Evolutionary conservation across 345 rosid genomes (phyloP).

Genomic region (Carallia pectinifolia): DNA sequence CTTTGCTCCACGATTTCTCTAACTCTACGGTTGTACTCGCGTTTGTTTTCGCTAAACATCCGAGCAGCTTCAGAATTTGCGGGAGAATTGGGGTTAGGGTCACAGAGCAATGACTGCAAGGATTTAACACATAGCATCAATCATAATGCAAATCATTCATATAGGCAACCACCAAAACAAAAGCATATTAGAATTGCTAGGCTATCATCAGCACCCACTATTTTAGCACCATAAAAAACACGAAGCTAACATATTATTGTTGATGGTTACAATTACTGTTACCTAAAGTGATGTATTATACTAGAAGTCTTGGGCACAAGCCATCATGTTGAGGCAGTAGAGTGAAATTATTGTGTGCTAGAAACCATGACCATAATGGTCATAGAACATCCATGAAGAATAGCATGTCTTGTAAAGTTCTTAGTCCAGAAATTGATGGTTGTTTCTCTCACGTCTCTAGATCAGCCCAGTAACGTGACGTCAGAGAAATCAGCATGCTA

Average conservation of each 20-base stretch:
- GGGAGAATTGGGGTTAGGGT: constrained; percentile 95
- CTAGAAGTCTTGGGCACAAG: not conserved
- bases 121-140: constrained; percentile 1
- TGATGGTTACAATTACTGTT: not conserved
- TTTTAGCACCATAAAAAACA: not conserved
- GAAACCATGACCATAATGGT: not conserved
- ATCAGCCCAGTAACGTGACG: not conserved
- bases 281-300: not conserved
- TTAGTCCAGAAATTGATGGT: not conserved
- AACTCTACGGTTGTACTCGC: constrained; percentile 88
- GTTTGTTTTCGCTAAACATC: constrained; percentile 92
- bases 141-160: not conserved
- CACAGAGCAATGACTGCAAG: constrained; percentile 82
- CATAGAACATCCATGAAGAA: not conserved
- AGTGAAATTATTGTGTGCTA: not conserved
- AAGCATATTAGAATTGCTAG: not conserved
- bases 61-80: constrained; percentile 99
- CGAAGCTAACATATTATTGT: not conserved
- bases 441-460: not conserved
- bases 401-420: not conserved
- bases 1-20: constrained; percentile 91
- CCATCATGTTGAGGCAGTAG: not conserved
- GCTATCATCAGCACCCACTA: not conserved
- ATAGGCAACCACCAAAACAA: not conserved
- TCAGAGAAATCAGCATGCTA: not conserved